Evolutionary conservation across 1,284 basidiomycete species (phyloP), one percentile per base, ranked within the genome.

Genomic region (Ustilago bromivora): DNA sequence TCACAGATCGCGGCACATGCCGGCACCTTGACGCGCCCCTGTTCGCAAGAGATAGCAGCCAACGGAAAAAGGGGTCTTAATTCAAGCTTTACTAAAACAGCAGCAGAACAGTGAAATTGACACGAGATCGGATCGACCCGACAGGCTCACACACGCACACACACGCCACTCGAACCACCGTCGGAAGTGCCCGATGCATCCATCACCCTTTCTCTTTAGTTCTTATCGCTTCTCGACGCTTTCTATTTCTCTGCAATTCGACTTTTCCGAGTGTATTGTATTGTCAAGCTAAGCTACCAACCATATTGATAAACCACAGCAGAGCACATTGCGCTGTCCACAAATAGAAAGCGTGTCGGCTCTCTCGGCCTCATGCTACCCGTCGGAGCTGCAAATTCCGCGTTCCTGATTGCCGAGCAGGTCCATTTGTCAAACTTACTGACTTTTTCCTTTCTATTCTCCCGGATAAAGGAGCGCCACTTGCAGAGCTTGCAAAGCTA

Each of bases 341-440:
- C 36, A 17, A 15, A 41, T 15, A 15, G 12, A 41, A 13, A 41
- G 40, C 40, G 10, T 41, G 40, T 41, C 23, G 23, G 23, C 23
- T 28, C 23, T 38, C 36, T 9, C 36, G 9, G 36, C 36, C 36
- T 38, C 36, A 10, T 38, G 36, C 36, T 38, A 38, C 36, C 17
- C 49, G 28, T 51, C 49, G 28, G 49, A 51, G 28, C 49, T 51
- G 4, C 15, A 34, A 51, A 51, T 51, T 34, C 49, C 49, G 49
- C 49, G 23, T 31, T 35, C 23, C 32, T 41, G 35, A 41, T 52
- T 54, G 59, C 40, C 49, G 59, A 9, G 43, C 8, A 46, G 43
- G 19, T 7, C 13, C 36, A 58, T 58, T 58, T 58, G 57, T 58
- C 57, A 58, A 49, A 46, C 17, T 32, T 58, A 46, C 43, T 58